Conservation (phyloP, 257 asterid species). For the Solanum megistacrolobum region DNA sequence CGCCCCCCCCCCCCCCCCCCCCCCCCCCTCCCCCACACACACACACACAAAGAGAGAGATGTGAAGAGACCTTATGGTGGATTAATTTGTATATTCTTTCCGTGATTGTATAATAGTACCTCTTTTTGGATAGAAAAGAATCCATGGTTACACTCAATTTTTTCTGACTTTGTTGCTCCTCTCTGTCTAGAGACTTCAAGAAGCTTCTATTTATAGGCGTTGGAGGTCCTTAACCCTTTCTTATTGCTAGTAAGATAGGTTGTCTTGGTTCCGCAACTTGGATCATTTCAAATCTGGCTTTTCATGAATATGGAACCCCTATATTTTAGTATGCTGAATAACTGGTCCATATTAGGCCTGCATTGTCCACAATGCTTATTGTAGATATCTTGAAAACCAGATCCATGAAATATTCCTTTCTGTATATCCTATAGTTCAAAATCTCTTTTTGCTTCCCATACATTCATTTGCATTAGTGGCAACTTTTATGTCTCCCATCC, state of each 20-base stretch:
- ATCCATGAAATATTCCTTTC: neutral
- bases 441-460: neutral
- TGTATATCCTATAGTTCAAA: neutral
- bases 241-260: neutral
- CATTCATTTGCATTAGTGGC: neutral
- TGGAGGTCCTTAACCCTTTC: neutral
- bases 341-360: neutral
- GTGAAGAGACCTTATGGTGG: neutral
- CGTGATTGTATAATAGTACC: neutral
- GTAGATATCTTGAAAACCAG: neutral
- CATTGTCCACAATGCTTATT: neutral
- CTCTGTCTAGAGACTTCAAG: neutral
- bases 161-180: neutral
- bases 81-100: neutral
- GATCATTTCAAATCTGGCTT: neutral
- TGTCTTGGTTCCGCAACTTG: neutral
- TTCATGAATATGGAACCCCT: neutral
- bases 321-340: neutral
- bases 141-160: neutral
- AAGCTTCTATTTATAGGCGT: neutral
- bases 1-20: too few species aligned
- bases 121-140: too few species aligned
- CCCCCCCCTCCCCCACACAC: accelerated
- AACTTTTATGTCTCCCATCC: neutral
- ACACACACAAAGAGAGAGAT: neutral